These are phyloP conservation scores for Phytophthora rubi DNA, from an alignment of 352 stramenopile genomes.

Conservation along the genomic window DNA sequence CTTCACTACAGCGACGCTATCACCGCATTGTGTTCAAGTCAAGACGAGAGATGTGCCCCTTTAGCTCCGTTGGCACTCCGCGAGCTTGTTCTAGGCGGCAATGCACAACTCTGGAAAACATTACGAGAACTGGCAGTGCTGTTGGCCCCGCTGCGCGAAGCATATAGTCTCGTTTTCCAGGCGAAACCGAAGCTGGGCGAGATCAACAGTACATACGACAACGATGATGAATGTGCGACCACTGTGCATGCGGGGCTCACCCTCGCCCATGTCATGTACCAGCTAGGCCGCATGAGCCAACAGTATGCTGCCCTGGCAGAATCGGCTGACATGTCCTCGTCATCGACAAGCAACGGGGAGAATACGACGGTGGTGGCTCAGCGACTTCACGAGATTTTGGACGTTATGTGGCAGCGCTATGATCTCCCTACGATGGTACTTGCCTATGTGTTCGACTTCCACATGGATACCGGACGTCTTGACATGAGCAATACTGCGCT, in stretches of 20 bases:
- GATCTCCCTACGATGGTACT: slow-evolving; percentile 78
- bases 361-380: slow-evolving; percentile 43
- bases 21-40: slow-evolving; percentile 51
- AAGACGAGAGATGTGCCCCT: slow-evolving; percentile 18
- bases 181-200: slow-evolving; percentile 23
- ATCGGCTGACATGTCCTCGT: slow-evolving; percentile 13
- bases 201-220: slow-evolving; percentile 19
- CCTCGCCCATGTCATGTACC: slow-evolving; percentile 80
- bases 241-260: slow-evolving; percentile 54
- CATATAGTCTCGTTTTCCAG: slow-evolving; percentile 66
- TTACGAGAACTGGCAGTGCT: slow-evolving; percentile 47
- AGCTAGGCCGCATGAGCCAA: slow-evolving; percentile 76
- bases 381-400: slow-evolving; percentile 54
- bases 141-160: slow-evolving; percentile 69
- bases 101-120: slow-evolving; percentile 54
- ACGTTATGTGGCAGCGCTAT: slow-evolving; percentile 75
- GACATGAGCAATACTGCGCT: slow-evolving; percentile 57
- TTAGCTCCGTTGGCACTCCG: slow-evolving; percentile 54
- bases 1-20: slow-evolving; percentile 66
- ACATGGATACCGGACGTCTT: slow-evolving; percentile 65
- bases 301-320: slow-evolving; percentile 58
- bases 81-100: slow-evolving; percentile 58
- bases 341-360: slow-evolving; percentile 18
- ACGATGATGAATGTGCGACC: slow-evolving; percentile 41
- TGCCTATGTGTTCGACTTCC: slow-evolving; percentile 82